These are phyloP conservation scores for Salmacisia buchloeana DNA, from an alignment of 1,284 basidiomycete species.

Conservation along the genomic window DNA sequence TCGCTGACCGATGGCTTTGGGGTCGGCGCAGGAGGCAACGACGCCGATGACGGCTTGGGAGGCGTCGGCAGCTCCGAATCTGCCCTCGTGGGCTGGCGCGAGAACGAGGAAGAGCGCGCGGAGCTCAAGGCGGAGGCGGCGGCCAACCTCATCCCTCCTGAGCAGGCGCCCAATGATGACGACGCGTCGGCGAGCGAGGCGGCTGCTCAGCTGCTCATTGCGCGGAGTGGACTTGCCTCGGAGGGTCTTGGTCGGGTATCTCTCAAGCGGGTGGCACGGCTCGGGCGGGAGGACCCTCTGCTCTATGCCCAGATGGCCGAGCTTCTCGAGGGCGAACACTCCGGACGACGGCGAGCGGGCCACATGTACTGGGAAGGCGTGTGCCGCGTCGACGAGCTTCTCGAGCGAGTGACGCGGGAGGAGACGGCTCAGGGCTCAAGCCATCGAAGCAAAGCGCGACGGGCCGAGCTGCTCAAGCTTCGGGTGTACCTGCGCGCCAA, in stretches of 20 bases:
- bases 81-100: neutral
- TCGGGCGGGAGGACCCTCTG: conserved; percentile 22
- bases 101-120: neutral
- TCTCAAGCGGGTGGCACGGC: neutral
- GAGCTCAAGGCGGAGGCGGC: neutral
- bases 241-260: conserved; percentile 1
- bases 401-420: neutral
- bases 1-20: neutral
- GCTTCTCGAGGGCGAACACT: conserved; percentile 31
- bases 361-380: conserved; percentile 8
- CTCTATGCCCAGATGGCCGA: conserved; percentile 37
- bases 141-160: neutral
- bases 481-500: conserved; percentile 13
- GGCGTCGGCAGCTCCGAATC: neutral
- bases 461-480: conserved; percentile 11
- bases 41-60: conserved; percentile 1
- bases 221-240: neutral
- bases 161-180: neutral
- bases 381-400: neutral
- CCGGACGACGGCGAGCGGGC: neutral
- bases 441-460: neutral
- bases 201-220: neutral
- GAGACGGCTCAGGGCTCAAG: neutral
- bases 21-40: conserved; percentile 3
- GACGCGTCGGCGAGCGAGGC: neutral